Conservation (phyloP, 2,329 filamentous ascomycete species). For the Monosporascus sp. region DNA sequence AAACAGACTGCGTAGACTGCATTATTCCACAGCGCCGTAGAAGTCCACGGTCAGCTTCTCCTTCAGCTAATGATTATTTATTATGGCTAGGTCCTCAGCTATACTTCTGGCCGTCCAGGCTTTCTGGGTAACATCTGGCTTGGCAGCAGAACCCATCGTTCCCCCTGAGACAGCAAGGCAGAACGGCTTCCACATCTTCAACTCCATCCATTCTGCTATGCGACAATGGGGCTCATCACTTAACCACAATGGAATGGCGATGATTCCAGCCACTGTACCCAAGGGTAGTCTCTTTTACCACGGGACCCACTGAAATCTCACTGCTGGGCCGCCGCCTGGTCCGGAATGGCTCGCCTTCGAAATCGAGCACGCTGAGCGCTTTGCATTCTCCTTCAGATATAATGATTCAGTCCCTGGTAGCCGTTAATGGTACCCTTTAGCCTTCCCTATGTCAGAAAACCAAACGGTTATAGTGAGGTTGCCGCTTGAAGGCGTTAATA, state of each 20-base stretch:
- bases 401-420: not conserved
- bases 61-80: too few species aligned
- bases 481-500: not conserved
- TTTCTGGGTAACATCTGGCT: not conserved
- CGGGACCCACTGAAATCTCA: conserved; percentile 31
- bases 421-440: too few species aligned
- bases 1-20: too few species aligned
- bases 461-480: not conserved
- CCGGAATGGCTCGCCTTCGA: conserved; percentile 60
- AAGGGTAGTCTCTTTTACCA: conserved; percentile 52
- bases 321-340: conserved; percentile 36
- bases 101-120: not conserved
- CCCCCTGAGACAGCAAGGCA: not conserved
- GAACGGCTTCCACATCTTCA: conserved; percentile 41
- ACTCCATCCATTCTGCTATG: conserved; percentile 55
- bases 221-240: conserved; percentile 58
- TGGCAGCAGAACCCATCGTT: not conserved
- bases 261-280: conserved; percentile 52
- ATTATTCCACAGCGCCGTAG: too few species aligned
- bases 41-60: too few species aligned
- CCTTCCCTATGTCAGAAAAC: not conserved
- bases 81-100: not conserved
- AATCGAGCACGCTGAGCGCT: conserved; percentile 54
- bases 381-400: conserved; percentile 30
- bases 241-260: conserved; percentile 59